Percentiles rank a stretch among this genome's conserved stretches.
Evolutionary conservation across 768 basidiomycete species (phyloP).

Genomic region (Astraeus odoratus): DNA sequence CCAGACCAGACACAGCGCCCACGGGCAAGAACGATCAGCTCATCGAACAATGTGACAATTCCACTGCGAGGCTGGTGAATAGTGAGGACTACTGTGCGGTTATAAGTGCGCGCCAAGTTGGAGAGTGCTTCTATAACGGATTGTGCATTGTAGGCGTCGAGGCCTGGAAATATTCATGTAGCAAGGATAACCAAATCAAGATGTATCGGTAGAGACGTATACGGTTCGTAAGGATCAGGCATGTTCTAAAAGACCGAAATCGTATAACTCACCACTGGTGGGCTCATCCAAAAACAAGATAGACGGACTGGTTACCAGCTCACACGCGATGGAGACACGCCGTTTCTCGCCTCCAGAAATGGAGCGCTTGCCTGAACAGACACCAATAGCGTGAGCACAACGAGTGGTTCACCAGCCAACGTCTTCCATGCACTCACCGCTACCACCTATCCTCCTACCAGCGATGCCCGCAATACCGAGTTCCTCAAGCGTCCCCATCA

Average conservation of each 20-base stretch:
- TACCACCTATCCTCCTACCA: constrained; percentile 83
- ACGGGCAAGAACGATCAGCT: constrained; percentile 76
- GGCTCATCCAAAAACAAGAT: constrained; percentile 97
- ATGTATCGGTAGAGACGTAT: no score
- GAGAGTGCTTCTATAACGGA: constrained; percentile 90
- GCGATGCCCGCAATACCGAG: constrained; percentile 89
- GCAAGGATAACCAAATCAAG: no score
- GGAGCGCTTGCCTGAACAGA: constrained; percentile 60
- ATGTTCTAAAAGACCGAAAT: no score
- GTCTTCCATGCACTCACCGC: constrained; percentile 59
- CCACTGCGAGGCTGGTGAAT: constrained; percentile 98
- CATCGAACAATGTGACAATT: constrained; percentile 93
- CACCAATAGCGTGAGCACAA: background rate
- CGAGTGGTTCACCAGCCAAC: no score
- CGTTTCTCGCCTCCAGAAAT: constrained; percentile 98
- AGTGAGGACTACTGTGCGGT: constrained; percentile 93
- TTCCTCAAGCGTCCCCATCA: constrained; percentile 94
- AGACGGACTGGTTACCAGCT: constrained; percentile 94
- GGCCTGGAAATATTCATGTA: constrained; percentile 44
- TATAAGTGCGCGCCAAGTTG: constrained; percentile 79
- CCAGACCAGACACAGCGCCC: constrained; percentile 49
- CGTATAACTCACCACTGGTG: constrained; percentile 86
- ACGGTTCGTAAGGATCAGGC: no score
- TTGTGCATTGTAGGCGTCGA: constrained; percentile 93
- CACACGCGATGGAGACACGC: constrained; percentile 94